A percentile compares a stretch with the other conserved stretches of the same genome.
These are phyloP conservation scores for Citrus reticulata DNA, from an alignment of 345 rosid species.

Conservation along the genomic window DNA sequence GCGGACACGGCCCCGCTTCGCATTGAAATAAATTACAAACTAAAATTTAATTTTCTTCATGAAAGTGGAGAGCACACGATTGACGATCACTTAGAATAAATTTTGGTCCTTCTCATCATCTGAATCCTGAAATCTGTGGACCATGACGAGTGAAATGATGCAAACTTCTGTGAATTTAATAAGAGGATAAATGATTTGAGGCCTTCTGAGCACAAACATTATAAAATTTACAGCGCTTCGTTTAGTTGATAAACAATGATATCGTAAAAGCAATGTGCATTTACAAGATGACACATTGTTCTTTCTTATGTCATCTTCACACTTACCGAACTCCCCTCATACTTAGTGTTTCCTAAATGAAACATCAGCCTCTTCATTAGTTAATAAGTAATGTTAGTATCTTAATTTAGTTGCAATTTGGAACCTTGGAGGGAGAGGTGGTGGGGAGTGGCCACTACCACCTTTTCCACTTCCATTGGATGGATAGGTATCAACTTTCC, in stretches of 20 bases:
- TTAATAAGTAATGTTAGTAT: not conserved
- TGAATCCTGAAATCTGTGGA: slow-evolving; percentile 18
- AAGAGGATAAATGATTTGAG: not conserved
- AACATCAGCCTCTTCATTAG: slow-evolving; percentile 8
- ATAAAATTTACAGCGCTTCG: not conserved
- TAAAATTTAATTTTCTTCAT: not conserved
- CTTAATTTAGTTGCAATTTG: not conserved
- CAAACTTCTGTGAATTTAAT: slow-evolving; percentile 12
- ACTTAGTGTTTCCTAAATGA: slow-evolving; percentile 15
- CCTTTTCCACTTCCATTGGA: slow-evolving; percentile 31
- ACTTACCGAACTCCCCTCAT: not conserved
- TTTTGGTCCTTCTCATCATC: not conserved
- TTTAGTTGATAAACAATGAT: not conserved
- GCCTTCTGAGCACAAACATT: not conserved
- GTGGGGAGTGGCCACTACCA: slow-evolving; percentile 33
- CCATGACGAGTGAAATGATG: slow-evolving; percentile 31
- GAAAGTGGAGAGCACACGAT: slow-evolving; percentile 13
- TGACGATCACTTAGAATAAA: not conserved
- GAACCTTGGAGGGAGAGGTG: not conserved
- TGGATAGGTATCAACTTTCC: slow-evolving; percentile 20
- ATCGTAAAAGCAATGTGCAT: not conserved
- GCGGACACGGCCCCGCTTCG: slow-evolving; percentile 1
- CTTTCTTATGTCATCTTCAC: slow-evolving; percentile 14
- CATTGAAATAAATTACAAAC: not conserved
- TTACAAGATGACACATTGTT: not conserved